Evolutionary conservation across 2,329 filamentous ascomycete species (phyloP).

Genomic region (Cladophialophora psammophila): DNA sequence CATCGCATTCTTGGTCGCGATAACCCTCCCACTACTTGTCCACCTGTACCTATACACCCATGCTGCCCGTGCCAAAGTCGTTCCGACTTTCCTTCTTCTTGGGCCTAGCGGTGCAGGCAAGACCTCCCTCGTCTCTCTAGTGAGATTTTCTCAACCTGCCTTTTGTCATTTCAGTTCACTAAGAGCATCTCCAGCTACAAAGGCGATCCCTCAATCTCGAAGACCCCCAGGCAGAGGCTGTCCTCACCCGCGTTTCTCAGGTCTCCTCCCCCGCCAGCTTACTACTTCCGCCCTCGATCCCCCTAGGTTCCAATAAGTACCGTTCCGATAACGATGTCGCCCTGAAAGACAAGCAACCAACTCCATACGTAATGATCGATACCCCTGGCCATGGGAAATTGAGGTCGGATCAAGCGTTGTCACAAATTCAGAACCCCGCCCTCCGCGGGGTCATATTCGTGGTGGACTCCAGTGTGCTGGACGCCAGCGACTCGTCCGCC

Average conservation of each 20-base stretch:
- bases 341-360: slow-evolving; percentile 60
- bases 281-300: slow-evolving; percentile 60
- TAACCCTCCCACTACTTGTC: slow-evolving; percentile 77
- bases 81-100: slow-evolving; percentile 79
- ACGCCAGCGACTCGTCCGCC: slow-evolving; percentile 48
- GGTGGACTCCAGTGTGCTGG: slow-evolving; percentile 79
- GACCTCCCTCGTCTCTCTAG: slow-evolving; percentile 83
- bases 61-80: slow-evolving; percentile 66
- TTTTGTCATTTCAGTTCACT: slow-evolving; percentile 7
- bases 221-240: slow-evolving; percentile 61
- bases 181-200: slow-evolving; percentile 49
- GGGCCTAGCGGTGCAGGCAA: slow-evolving; percentile 87
- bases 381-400: slow-evolving; percentile 97
- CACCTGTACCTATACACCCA: slow-evolving; percentile 76
- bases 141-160: slow-evolving; percentile 48
- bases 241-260: slow-evolving; percentile 69
- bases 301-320: slow-evolving; percentile 66
- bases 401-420: slow-evolving; percentile 70
- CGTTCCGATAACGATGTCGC: slow-evolving; percentile 71
- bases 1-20: slow-evolving; percentile 72
- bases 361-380: slow-evolving; percentile 62
- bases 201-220: slow-evolving; percentile 56
- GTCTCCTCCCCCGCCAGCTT: slow-evolving; percentile 64
- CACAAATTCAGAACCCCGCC: slow-evolving; percentile 52
- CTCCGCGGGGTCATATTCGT: slow-evolving; percentile 82